These are phyloP conservation scores for Boechera stricta DNA, from an alignment of 345 rosid genomes.

Conservation along the genomic window DNA sequence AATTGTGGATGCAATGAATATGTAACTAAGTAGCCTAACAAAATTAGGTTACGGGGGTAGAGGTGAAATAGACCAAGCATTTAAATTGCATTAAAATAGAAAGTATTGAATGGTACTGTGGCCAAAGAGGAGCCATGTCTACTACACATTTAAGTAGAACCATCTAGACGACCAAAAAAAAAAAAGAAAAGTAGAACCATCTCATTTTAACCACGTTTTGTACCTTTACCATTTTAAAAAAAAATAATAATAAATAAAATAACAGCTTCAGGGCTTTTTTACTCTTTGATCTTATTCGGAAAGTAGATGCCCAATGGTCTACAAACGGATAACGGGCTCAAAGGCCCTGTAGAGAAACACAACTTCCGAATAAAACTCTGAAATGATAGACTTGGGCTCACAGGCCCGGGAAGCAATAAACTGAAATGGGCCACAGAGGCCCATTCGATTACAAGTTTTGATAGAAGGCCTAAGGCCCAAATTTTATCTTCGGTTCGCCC, in stretches of 20 bases:
- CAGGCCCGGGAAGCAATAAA: too few species aligned
- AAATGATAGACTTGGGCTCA: too few species aligned
- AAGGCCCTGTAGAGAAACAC: too few species aligned
- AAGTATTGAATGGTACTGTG: slow-evolving; percentile 30
- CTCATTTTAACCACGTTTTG: slow-evolving; percentile 25
- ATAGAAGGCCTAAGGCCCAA: too few species aligned
- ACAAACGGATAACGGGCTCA: too few species aligned
- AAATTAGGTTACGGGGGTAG: slow-evolving; percentile 40
- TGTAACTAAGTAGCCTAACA: slow-evolving; percentile 25
- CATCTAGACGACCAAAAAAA: neutral
- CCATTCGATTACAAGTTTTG: too few species aligned
- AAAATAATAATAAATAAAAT: too few species aligned
- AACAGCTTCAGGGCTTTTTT: neutral
- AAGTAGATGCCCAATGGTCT: neutral
- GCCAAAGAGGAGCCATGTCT: slow-evolving; percentile 38
- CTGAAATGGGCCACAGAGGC: too few species aligned
- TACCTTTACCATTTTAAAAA: neutral
- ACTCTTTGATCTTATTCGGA: neutral
- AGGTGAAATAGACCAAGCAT: slow-evolving; percentile 29
- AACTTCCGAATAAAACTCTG: too few species aligned
- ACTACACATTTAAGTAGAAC: slow-evolving; percentile 7
- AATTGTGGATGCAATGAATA: slow-evolving; percentile 18
- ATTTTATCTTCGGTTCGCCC: too few species aligned
- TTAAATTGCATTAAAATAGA: slow-evolving; percentile 31
- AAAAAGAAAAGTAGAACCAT: neutral